Evolutionary conservation across 2,329 filamentous ascomycete genomes (phyloP).

Genomic region (Fusarium sp.): DNA sequence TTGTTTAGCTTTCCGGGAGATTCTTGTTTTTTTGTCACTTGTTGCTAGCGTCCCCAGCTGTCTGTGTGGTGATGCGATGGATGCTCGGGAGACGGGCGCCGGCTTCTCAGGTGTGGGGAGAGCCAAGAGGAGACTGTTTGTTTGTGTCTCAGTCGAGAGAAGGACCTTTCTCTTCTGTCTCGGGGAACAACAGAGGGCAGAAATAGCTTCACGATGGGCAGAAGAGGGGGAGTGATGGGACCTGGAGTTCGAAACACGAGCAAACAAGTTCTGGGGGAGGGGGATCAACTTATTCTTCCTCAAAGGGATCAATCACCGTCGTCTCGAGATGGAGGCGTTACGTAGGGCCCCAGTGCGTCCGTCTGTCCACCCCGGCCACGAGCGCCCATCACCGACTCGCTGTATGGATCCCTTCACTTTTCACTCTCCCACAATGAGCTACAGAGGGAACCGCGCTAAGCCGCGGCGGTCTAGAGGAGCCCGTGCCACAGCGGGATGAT

Average conservation of each 20-base stretch:
- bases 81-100: conserved; percentile 30
- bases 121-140: conserved; percentile 12
- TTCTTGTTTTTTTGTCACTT: conserved; percentile 37
- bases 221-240: not conserved
- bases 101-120: conserved; percentile 27
- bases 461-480: not conserved
- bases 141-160: conserved; percentile 22
- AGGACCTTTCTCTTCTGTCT: conserved; percentile 14
- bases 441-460: too few species aligned
- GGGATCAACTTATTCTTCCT: conserved; percentile 13
- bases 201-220: not conserved
- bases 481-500: conserved; percentile 8
- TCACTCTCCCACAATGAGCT: too few species aligned
- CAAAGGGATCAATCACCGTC: not conserved
- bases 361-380: conserved; percentile 1
- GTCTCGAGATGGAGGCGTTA: conserved; percentile 23
- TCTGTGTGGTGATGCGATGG: conserved; percentile 35
- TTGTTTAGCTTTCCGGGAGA: conserved; percentile 28
- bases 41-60: conserved; percentile 17
- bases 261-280: conserved; percentile 10
- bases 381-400: too few species aligned
- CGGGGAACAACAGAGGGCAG: conserved; percentile 5
- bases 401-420: too few species aligned
- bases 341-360: conserved; percentile 21
- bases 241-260: not conserved